Percentiles rank a stretch among this genome's conserved stretches.
These are phyloP conservation scores for Musa schizocarpa DNA, from an alignment of 176 grass and related monocot genomes.

Conservation along the genomic window DNA sequence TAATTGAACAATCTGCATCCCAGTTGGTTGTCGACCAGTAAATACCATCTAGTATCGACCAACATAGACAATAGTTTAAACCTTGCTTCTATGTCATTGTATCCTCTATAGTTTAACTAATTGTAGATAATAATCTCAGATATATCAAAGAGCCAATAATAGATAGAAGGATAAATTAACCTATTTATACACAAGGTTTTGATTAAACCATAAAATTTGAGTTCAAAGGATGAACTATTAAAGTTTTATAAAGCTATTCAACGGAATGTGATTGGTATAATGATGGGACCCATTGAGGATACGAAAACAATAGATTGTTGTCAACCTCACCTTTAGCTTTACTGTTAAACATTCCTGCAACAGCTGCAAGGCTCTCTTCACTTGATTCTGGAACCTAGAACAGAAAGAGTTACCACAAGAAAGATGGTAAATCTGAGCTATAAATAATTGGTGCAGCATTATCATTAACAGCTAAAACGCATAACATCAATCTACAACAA, in stretches of 20 bases:
- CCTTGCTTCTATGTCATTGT: too few relatives aligned
- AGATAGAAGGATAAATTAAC: too few relatives aligned
- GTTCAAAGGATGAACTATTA: too few relatives aligned
- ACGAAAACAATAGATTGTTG: neutral
- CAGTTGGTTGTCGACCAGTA: too few relatives aligned
- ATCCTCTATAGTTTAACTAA: too few relatives aligned
- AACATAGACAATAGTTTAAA: too few relatives aligned
- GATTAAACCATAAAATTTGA: too few relatives aligned
- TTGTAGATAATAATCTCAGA: too few relatives aligned
- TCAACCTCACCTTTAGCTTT: conserved; percentile 81
- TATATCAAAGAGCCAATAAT: too few relatives aligned
- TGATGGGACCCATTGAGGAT: neutral
- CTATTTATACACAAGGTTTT: too few relatives aligned
- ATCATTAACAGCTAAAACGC: neutral
- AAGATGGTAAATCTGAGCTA: conserved; percentile 3
- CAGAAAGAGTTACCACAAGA: conserved; percentile 25
- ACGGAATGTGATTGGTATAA: neutral
- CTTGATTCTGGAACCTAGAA: conserved; percentile 87
- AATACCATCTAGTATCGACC: too few relatives aligned
- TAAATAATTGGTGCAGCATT: neutral
- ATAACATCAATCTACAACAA: neutral
- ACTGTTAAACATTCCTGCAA: conserved; percentile 98
- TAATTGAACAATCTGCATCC: too few relatives aligned
- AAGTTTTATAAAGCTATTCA: neutral
- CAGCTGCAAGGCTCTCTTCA: conserved; percentile 86